Percentiles rank a stretch among this genome's conserved stretches.
Conservation (phyloP, 2,329 filamentous ascomycete species). For the Trichoderma aggressivum region DNA sequence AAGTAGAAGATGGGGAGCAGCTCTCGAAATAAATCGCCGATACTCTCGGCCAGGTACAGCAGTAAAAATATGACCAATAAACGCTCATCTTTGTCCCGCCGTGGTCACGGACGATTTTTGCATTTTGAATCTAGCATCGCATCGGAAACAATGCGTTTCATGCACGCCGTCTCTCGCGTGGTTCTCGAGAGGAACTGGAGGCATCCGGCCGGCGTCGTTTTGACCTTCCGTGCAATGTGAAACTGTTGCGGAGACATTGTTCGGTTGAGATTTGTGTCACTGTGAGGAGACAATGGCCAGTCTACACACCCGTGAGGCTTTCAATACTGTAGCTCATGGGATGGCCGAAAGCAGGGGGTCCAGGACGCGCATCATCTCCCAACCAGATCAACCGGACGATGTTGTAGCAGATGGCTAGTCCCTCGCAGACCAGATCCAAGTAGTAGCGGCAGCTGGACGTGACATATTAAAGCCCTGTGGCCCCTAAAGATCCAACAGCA, state of each 20-base stretch:
- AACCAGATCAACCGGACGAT: background rate
- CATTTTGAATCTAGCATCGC: background rate
- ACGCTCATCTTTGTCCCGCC: background rate
- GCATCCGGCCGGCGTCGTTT: background rate
- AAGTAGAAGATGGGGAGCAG: too few relatives aligned
- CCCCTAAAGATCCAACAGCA: constrained; percentile 77
- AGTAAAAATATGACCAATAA: background rate
- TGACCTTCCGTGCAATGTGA: background rate
- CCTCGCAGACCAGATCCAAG: background rate
- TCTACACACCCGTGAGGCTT: background rate
- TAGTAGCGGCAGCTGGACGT: background rate
- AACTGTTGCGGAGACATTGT: background rate
- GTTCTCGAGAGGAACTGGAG: background rate
- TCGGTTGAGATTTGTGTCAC: background rate
- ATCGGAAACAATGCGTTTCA: constrained; percentile 15
- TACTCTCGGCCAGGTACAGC: background rate
- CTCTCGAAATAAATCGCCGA: background rate
- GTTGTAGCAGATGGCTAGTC: background rate
- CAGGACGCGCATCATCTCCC: background rate
- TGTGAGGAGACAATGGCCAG: background rate
- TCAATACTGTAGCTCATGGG: background rate
- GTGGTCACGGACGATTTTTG: background rate
- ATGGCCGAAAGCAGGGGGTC: background rate
- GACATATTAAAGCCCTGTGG: background rate
- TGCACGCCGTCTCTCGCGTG: background rate